Evolutionary conservation across 2,329 filamentous ascomycete genomes (phyloP).

Genomic region (Epichloe baconii): DNA sequence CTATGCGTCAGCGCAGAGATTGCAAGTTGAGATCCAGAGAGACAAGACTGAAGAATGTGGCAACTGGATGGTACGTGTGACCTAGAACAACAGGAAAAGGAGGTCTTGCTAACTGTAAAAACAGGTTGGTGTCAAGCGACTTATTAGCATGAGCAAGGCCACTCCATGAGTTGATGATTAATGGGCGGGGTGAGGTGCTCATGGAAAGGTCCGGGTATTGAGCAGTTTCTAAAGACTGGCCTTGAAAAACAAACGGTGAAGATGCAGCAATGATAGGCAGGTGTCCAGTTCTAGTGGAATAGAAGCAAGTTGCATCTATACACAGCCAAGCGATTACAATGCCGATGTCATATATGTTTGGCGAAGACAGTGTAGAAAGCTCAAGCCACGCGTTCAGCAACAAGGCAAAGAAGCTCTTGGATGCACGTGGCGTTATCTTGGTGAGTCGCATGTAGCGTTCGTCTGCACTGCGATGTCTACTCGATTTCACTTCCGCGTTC

Average conservation of each 20-base stretch:
- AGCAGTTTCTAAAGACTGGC: not conserved
- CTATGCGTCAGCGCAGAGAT: constrained; percentile 50
- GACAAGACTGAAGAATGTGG: constrained; percentile 71
- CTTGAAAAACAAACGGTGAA: not conserved
- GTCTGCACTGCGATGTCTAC: too few species aligned
- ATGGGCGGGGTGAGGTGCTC: too few species aligned
- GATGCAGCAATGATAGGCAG: not conserved
- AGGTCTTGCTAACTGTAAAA: constrained; percentile 24
- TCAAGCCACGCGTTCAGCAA: too few species aligned
- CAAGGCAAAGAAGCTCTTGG: too few species aligned
- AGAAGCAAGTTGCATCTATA: not conserved
- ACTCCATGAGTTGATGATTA: constrained; percentile 36
- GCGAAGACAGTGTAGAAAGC: too few species aligned
- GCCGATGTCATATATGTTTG: too few species aligned
- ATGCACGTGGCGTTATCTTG: too few species aligned
- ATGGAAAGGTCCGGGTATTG: not conserved
- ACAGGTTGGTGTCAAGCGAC: constrained; percentile 61
- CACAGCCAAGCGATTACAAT: too few species aligned
- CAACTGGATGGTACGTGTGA: constrained; percentile 67
- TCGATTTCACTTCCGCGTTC: too few species aligned
- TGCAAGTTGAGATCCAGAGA: constrained; percentile 64
- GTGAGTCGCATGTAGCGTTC: too few species aligned
- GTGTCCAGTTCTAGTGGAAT: not conserved
- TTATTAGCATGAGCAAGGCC: constrained; percentile 68
- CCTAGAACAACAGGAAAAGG: not conserved